These are phyloP conservation scores for Nymphaea colorata DNA, from an alignment of 164 flowering plant species.

Conservation along the genomic window DNA sequence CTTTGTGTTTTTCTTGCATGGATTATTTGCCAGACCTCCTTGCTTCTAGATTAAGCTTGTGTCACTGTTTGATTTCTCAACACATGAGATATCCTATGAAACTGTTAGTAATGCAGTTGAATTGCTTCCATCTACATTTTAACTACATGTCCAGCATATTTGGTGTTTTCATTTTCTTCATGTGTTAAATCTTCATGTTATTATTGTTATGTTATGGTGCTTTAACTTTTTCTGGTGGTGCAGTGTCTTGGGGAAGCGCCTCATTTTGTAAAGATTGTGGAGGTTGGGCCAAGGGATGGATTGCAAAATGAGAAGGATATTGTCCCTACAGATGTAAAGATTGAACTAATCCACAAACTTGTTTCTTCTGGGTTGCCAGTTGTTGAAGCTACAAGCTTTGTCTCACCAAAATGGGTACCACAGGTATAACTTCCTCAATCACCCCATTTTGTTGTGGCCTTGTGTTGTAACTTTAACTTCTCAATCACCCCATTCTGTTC, in stretches of 20 bases:
- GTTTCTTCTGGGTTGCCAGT: constrained; percentile 75
- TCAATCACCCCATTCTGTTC: background rate
- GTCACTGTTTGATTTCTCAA: no score
- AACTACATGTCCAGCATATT: no score
- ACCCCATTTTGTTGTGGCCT: background rate
- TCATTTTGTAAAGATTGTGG: constrained; percentile 89
- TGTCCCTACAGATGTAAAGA: constrained; percentile 74
- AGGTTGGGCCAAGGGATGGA: constrained; percentile 99
- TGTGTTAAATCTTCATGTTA: background rate
- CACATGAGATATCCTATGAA: no score
- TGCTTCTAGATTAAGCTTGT: no score
- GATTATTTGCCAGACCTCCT: no score
- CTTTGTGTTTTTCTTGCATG: no score
- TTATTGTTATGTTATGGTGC: background rate
- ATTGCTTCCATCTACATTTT: no score
- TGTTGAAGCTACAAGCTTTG: constrained; percentile 97
- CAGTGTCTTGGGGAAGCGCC: constrained; percentile 62
- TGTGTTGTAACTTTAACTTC: background rate
- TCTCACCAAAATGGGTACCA: constrained; percentile 99
- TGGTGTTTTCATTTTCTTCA: background rate
- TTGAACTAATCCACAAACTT: constrained; percentile 67
- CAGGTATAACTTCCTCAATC: constrained; percentile 41
- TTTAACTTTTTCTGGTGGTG: background rate
- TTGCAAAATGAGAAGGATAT: constrained; percentile 89
- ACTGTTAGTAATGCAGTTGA: no score